Base-by-base conservation (phyloP, 228 moss, liverwort and hornwort genomes). In the Sphagnum magellanicum region DNA sequence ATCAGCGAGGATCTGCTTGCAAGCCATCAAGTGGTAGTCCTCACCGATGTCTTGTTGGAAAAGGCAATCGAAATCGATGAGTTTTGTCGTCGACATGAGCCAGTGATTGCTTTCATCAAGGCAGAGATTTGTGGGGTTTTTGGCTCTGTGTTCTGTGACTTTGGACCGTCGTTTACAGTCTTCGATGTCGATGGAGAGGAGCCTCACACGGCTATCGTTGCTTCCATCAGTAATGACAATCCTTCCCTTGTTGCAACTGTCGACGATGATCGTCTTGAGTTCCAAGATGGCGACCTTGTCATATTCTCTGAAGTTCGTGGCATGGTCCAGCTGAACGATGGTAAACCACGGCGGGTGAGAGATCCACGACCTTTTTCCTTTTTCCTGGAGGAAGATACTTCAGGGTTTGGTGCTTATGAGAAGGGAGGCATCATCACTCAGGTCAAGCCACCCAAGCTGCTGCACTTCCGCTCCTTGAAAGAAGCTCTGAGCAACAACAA, bases 261-360 rank as follows among this genome's bases (percentile, higher is more conserved):
- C 67, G 97, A 97, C 71, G 97, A 97, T 66, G 97, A 97, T 63
- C 78, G 97, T 0, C 70, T 97, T 62, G 97, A 97, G 72, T 91
- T 97, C 71, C 84, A 97, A 77, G 97, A 97, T 79, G 97, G 93
- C 5, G 97, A 97, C 76, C 86, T 97, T 5, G 97, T 97, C 0
- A 65, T 83, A 0, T 97, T 97, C 74, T 87, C 88, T 0, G 97
- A 97, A 79, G 97, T 97, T 70, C 88, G 91, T 48, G 97, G 97
- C 11, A 97, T 97, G 90, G 79, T 81, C 0, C 76, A 97, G 78
- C 76, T 97, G 5, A 93, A 87, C 60, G 91, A 97, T 11, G 93
- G 91, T 9, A 87, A 84, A 68, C 97, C 97, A 50, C 89, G 97
- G 47, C 81, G 77, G 49, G 86, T 97, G 15, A 93, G 88, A 80